These are phyloP conservation scores for Metschnikowia rubicola DNA, from an alignment of 805 yeast genomes.

Conservation along the genomic window DNA sequence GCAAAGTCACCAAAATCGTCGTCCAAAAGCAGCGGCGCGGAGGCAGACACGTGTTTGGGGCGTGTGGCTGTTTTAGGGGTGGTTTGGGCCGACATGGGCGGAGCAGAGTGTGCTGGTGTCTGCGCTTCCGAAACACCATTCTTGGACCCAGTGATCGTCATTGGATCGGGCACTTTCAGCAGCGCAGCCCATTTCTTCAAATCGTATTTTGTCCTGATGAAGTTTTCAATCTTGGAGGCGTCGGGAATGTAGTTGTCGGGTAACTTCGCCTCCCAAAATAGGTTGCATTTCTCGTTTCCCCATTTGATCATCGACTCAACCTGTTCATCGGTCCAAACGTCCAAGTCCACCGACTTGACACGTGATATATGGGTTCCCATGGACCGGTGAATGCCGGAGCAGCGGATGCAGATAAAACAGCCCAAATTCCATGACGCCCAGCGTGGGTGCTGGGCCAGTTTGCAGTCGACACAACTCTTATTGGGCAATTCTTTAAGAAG, in stretches of 20 bases:
- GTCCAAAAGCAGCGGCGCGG: constrained; percentile 23
- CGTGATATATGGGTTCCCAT: constrained; percentile 94
- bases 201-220: constrained; percentile 90
- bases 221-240: constrained; percentile 79
- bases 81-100: neutral
- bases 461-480: constrained; percentile 87
- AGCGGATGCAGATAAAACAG: constrained; percentile 85
- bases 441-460: constrained; percentile 82
- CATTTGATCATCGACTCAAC: constrained; percentile 74
- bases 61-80: neutral
- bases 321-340: constrained; percentile 95
- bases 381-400: constrained; percentile 93
- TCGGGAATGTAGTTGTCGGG: constrained; percentile 74
- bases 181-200: constrained; percentile 78
- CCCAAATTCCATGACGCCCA: constrained; percentile 99
- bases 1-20: constrained; percentile 44
- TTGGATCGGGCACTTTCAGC: constrained; percentile 58
- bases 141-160: constrained; percentile 23
- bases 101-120: neutral
- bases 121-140: neutral
- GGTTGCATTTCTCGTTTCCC: constrained; percentile 81
- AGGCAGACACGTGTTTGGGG: neutral
- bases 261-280: constrained; percentile 78
- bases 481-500: constrained; percentile 76
- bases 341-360: constrained; percentile 91